Base-by-base conservation (phyloP, 441 rosid genomes). In the Viola pubescens region DNA sequence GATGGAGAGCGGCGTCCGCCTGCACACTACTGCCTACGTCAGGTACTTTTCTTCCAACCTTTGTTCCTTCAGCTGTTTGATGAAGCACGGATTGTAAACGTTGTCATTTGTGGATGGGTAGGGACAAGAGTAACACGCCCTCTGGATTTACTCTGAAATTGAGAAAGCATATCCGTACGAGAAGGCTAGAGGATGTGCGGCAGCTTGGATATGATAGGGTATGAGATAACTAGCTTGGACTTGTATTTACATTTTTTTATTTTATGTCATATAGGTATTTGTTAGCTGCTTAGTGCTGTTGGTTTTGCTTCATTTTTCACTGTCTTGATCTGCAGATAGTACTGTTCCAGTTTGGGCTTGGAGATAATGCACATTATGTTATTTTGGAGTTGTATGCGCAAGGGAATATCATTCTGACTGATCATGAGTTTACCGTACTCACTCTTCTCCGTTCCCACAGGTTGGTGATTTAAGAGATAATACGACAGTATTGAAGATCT, bases 151-250 rank as follows among this genome's bases (percentile, higher is more conserved):
- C 98, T 60, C 79, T 94, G 48, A 94, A 94, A 76, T 72, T 94
- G 59, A 74, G 98, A 69, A 94, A 83, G 75, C 98, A 94, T 77
- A 83, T 88, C 51, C 82, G 98, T 7, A 88, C 96, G 2, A 81
- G 95, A 75, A 85, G 98, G 81, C 92, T 94, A 48, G 98, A 94
- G 70, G 98, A 94, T 75, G 98, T 94, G 26, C 90, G 94, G 6
- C 97, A 94, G 76, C 94, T 94, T 40, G 98, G 98, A 62, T 94
- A 89, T 57, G 98, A 94, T 70, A 78, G 98, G 87, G 98, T 94
- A 84, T 73, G 9, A 4, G 5, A 9, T 13, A 1, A 4, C 37
- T 53, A 16, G 7, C 47, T 39, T 54, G 4, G 7, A 57, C 14
- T 10, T 37, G 47, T 37, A 19, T 6, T 44, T 46, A 9, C 6